These are phyloP conservation scores for Collybiopsis confluens DNA, from an alignment of 768 basidiomycete species.

Conservation along the genomic window DNA sequence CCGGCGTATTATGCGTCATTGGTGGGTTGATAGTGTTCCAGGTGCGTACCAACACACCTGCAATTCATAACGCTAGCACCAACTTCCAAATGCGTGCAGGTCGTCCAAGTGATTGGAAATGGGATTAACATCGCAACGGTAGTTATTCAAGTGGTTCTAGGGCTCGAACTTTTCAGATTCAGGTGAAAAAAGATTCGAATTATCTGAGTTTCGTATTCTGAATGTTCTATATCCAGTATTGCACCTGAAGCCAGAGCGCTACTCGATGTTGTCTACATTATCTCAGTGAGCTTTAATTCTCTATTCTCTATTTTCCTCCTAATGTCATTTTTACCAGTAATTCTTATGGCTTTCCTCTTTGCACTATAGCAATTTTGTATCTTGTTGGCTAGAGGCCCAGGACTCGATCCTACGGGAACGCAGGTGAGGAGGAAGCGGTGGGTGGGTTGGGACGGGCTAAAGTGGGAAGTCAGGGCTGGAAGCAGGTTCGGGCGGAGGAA, in stretches of 20 bases:
- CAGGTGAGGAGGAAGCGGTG: constrained; percentile 31
- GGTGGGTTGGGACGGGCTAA: constrained; percentile 12
- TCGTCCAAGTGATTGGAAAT: constrained; percentile 43
- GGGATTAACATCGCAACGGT: constrained; percentile 42
- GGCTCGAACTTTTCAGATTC: constrained; percentile 41
- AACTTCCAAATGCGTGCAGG: constrained; percentile 36
- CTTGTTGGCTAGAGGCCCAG: constrained; percentile 66
- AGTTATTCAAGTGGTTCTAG: constrained; percentile 43
- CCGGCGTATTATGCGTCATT: constrained; percentile 57
- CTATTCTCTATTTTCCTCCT: background rate
- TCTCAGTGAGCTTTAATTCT: constrained; percentile 38
- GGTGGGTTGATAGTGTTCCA: constrained; percentile 39
- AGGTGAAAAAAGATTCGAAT: constrained; percentile 24
- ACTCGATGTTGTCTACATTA: constrained; percentile 71
- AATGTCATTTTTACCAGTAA: constrained; percentile 27
- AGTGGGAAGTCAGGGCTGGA: background rate
- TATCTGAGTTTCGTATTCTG: too few relatives aligned
- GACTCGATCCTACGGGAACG: constrained; percentile 52
- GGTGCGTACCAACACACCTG: constrained; percentile 47
- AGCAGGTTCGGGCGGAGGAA: background rate
- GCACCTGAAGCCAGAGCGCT: constrained; percentile 42
- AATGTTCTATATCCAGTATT: constrained; percentile 34
- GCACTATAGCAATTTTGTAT: constrained; percentile 52
- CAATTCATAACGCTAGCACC: too few relatives aligned
- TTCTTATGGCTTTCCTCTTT: constrained; percentile 62